Percentiles rank a stretch among this genome's conserved stretches.
Conservation (phyloP, 805 yeast species). For the Candida anglica region DNA sequence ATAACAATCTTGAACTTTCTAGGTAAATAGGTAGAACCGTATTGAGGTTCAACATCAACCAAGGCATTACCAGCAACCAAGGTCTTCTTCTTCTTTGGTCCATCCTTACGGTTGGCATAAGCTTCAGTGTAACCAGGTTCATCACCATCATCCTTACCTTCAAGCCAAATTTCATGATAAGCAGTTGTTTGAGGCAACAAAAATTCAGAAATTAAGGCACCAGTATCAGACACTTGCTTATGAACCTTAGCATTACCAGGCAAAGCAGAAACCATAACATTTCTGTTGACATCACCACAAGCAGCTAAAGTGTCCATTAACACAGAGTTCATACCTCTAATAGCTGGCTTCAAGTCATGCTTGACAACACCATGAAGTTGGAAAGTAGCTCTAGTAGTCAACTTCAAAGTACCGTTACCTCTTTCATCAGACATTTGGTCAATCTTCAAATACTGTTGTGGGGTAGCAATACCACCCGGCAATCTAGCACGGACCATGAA, state of each 20-base stretch:
- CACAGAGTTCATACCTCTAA: conserved; percentile 87
- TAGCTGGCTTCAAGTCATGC: conserved; percentile 82
- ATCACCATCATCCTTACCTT: conserved; percentile 76
- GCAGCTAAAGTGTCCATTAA: conserved; percentile 95
- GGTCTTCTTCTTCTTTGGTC: conserved; percentile 78
- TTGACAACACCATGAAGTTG: conserved; percentile 94
- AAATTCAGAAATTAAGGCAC: conserved; percentile 69
- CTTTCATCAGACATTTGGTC: conserved; percentile 76
- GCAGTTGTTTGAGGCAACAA: conserved; percentile 90
- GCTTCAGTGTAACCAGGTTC: conserved; percentile 58
- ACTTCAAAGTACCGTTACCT: conserved; percentile 91
- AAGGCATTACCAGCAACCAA: conserved; percentile 83
- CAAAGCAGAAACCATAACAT: conserved; percentile 88
- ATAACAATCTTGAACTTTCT: conserved; percentile 94
- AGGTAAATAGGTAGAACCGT: conserved; percentile 84
- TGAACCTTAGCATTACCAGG: conserved; percentile 84
- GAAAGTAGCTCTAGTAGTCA: conserved; percentile 96
- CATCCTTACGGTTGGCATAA: conserved; percentile 65
- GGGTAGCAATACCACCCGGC: conserved; percentile 89
- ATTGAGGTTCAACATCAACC: conserved; percentile 80
- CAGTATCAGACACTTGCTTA: conserved; percentile 61
- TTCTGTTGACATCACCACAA: conserved; percentile 97
- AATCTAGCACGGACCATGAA: conserved; percentile 95
- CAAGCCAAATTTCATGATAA: conserved; percentile 95
- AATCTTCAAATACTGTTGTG: conserved; percentile 82